These are phyloP conservation scores for Macrophomina phaseolina DNA, from an alignment of 2,329 filamentous ascomycete species.

Conservation along the genomic window DNA sequence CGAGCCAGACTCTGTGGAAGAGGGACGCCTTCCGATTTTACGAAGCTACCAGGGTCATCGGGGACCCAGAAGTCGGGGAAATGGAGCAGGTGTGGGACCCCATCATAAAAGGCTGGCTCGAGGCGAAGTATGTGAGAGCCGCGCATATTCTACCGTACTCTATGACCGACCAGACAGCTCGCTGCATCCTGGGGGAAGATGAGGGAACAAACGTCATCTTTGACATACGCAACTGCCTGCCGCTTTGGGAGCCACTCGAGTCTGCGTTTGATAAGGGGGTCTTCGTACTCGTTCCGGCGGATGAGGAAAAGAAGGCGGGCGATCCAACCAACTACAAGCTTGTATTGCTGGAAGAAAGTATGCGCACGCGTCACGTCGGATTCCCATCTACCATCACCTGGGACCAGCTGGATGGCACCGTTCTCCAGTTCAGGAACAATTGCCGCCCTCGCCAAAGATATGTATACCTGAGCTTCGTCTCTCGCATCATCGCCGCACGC, in stretches of 20 bases:
- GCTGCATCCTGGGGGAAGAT: not conserved
- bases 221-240: not conserved
- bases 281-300: not conserved
- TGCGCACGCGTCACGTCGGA: not conserved
- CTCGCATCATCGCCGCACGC: not conserved
- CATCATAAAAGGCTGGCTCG: not conserved
- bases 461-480: not conserved
- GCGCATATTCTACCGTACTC: not conserved
- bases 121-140: not conserved
- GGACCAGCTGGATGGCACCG: not conserved
- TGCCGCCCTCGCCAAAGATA: not conserved
- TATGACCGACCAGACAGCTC: not conserved
- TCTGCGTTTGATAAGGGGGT: not conserved
- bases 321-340: not conserved
- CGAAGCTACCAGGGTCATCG: not conserved
- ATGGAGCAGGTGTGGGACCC: not conserved
- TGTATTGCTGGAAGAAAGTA: not conserved
- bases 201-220: not conserved
- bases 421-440: not conserved
- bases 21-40: not conserved
- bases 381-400: not conserved
- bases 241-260: not conserved
- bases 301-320: not conserved
- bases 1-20: not conserved
- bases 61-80: not conserved